Evolutionary conservation across 106 monocot genomes (phyloP).

Genomic region (Dioscorea dumetorum): DNA sequence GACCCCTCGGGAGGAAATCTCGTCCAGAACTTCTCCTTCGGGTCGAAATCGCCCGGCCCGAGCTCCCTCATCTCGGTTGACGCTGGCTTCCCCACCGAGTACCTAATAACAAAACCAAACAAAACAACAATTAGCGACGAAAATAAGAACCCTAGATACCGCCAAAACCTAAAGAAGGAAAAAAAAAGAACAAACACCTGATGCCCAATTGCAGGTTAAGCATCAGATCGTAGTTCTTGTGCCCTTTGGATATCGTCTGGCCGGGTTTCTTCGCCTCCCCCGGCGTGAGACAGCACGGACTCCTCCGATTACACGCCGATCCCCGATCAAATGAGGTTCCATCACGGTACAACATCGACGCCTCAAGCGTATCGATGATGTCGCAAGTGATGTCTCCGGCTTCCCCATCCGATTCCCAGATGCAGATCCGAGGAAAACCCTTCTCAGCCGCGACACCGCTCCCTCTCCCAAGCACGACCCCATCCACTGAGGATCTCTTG

Average conservation of each 20-base stretch:
- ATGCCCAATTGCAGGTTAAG: slow-evolving; percentile 74
- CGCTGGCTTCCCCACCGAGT: slow-evolving; percentile 66
- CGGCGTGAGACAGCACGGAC: slow-evolving; percentile 22
- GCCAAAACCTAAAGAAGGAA: not conserved
- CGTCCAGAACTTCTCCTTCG: slow-evolving; percentile 88
- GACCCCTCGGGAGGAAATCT: slow-evolving; percentile 87
- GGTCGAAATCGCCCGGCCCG: slow-evolving; percentile 54
- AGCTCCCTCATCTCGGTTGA: slow-evolving; percentile 47
- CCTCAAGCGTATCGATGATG: slow-evolving; percentile 60
- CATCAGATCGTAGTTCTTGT: slow-evolving; percentile 83
- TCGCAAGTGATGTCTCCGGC: slow-evolving; percentile 83
- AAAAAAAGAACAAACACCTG: slow-evolving; percentile 8
- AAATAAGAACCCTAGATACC: no score
- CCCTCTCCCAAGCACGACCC: not conserved
- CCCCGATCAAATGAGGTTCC: not conserved
- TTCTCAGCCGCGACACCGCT: slow-evolving; percentile 17
- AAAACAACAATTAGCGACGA: not conserved
- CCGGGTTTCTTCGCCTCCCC: slow-evolving; percentile 61
- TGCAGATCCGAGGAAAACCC: slow-evolving; percentile 69
- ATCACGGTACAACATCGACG: slow-evolving; percentile 41
- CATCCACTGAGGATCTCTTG: slow-evolving; percentile 26
- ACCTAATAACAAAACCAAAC: slow-evolving; percentile 25
- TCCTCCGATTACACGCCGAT: slow-evolving; percentile 10
- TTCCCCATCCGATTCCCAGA: slow-evolving; percentile 80
- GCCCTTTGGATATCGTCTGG: slow-evolving; percentile 66